Evolutionary conservation across 2,329 filamentous ascomycete genomes (phyloP), one percentile per base, ranked within the genome.

Genomic region (Xylaria sp.): DNA sequence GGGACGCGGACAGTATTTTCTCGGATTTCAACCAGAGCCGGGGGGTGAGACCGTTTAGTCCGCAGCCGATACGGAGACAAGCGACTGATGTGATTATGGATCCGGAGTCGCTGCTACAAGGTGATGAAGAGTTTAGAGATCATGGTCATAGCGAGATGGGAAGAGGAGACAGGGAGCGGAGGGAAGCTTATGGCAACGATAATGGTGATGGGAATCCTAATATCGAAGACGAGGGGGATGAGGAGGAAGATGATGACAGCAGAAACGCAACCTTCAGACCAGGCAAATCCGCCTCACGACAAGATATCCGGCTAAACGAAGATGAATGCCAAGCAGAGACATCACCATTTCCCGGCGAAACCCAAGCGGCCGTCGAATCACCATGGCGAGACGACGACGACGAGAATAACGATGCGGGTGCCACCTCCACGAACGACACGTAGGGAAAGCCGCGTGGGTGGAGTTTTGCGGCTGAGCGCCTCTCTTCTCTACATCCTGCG

Each of bases 11-110:
- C 54, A 87, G 86, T 76, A 83, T 88, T 56, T 86, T 88, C 73
- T 87, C 86, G 12, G 86, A 88, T 56, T 82, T 87, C 72, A 88
- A 87, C 77, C 82, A 84, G 59, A 82, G 86, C 15, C 81, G 88
- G 18, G 86, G 84, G 18, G 84, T 86, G 20, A 78, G 89, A 39
- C 88, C 88, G 0, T 91, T 91, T 73, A 89, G 87, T 18, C 89
- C 89, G 2, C 86, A 88, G 74, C 88, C 81, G 13, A 78, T 80
- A 66, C 74, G 78, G n/a, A 69, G 78, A 57, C 70, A 70, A 39
- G 55, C 73, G 18, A 77, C 77, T 0, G 78, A 78, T 41, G 76
- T 79, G 15, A 69, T 78, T 12, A 75, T 78, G 74, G 78, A 79
- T 18, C 77, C 78, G n/a, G 78, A 79, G 39, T 80, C 73, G 46